Percentiles rank a stretch among this genome's conserved stretches.
These are phyloP conservation scores for Irpex sp. DNA, from an alignment of 1,284 basidiomycete genomes.

Conservation along the genomic window DNA sequence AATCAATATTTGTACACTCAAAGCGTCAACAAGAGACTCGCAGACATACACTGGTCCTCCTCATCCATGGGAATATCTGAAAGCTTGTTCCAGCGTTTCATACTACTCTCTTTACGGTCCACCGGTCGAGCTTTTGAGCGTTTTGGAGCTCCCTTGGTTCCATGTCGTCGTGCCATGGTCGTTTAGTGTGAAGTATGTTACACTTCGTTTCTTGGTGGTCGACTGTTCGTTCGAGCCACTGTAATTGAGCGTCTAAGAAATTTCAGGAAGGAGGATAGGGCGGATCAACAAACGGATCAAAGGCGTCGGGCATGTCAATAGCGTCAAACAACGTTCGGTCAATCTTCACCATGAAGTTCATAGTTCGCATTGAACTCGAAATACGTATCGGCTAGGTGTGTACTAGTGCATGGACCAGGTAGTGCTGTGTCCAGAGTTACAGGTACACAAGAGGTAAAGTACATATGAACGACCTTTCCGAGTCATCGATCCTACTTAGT, in stretches of 20 bases:
- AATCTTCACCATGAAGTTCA: not conserved
- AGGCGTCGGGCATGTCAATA: not conserved
- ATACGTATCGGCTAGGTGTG: no score
- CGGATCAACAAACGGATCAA: not conserved
- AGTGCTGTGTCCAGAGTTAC: not conserved
- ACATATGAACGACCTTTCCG: no score
- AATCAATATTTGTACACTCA: not conserved
- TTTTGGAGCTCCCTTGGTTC: conserved; percentile 22
- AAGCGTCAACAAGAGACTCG: conserved; percentile 12
- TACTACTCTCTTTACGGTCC: conserved; percentile 44
- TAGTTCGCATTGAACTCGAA: no score
- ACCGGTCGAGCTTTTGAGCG: conserved; percentile 40
- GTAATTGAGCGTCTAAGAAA: conserved; percentile 2
- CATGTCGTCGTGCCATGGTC: conserved; percentile 29
- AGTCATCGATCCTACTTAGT: no score
- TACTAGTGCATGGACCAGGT: no score
- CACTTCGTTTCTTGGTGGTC: not conserved
- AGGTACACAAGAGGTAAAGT: not conserved
- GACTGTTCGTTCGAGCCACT: not conserved
- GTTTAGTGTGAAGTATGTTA: not conserved
- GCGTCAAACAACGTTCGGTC: no score
- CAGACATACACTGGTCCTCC: conserved; percentile 66
- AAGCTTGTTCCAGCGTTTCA: conserved; percentile 61
- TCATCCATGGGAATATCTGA: conserved; percentile 71
- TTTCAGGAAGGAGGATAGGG: not conserved